Conservation (phyloP, 1,284 basidiomycete genomes). For the Stereum hirsutum region DNA sequence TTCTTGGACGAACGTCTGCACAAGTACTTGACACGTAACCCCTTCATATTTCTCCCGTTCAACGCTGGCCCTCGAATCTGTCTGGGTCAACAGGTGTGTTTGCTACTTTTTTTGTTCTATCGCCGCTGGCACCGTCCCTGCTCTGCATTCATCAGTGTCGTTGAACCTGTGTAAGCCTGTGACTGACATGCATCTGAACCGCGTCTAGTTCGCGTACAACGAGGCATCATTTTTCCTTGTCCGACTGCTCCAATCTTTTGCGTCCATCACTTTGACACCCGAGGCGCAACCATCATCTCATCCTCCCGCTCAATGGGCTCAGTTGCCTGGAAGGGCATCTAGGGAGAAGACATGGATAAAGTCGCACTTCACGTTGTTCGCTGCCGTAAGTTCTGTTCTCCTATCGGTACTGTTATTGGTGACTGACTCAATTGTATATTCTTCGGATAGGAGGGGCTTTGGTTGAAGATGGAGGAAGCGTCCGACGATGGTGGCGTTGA, state of each 20-base stretch:
- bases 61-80: slow-evolving; percentile 22
- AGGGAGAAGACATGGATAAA: slow-evolving; percentile 18
- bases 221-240: slow-evolving; percentile 30
- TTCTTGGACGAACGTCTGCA: slow-evolving; percentile 19
- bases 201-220: slow-evolving; percentile 28
- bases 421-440: too few species aligned
- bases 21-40: slow-evolving; percentile 17
- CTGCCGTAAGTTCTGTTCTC: neutral
- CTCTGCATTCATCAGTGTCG: too few species aligned
- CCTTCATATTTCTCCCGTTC: slow-evolving; percentile 22
- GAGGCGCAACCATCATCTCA: slow-evolving; percentile 18
- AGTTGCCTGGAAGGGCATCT: slow-evolving; percentile 13
- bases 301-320: slow-evolving; percentile 20
- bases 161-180: too few species aligned
- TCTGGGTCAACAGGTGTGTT: slow-evolving; percentile 15
- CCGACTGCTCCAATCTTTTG: slow-evolving; percentile 28
- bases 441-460: too few species aligned
- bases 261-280: slow-evolving; percentile 19
- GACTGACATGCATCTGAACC: too few species aligned
- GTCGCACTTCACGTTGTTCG: slow-evolving; percentile 7
- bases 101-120: neutral
- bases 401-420: too few species aligned
- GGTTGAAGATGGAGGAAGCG: too few species aligned
- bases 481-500: too few species aligned
- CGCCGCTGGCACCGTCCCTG: too few species aligned